Evolutionary conservation across 352 stramenopile genomes (phyloP).

Genomic region (Lagenidium giganteum): DNA sequence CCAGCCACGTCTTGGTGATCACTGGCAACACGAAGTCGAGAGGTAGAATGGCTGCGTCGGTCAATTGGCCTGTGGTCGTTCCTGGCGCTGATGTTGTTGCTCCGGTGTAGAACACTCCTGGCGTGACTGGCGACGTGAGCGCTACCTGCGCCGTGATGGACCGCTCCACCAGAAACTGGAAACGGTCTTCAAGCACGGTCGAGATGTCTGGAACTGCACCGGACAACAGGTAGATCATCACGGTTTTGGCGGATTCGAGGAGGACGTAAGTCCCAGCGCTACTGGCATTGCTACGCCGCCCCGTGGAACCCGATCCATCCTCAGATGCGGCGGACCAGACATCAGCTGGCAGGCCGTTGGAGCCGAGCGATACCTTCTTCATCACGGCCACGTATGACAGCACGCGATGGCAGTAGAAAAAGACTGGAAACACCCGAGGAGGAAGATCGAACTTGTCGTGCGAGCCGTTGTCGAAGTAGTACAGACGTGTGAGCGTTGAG

Average conservation of each 20-base stretch:
- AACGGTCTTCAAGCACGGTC: conserved; percentile 11
- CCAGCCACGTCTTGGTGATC: conserved; percentile 25
- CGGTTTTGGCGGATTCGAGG: conserved; percentile 29
- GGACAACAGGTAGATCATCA: conserved; percentile 27
- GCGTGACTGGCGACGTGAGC: conserved; percentile 20
- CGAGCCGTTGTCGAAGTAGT: conserved; percentile 8
- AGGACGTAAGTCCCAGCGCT: too few species aligned
- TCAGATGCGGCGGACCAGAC: conserved; percentile 19
- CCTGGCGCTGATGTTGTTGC: too few species aligned
- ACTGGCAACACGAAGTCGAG: conserved; percentile 27
- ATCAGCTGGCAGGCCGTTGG: conserved; percentile 17
- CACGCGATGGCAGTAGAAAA: conserved; percentile 32
- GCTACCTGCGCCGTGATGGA: conserved; percentile 17
- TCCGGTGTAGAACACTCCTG: conserved; percentile 22
- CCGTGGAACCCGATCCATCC: too few species aligned
- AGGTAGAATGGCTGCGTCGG: conserved; percentile 22
- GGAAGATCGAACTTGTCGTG: conserved; percentile 10
- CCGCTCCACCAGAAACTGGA: conserved; percentile 17
- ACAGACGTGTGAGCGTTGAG: conserved; percentile 21
- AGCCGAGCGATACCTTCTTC: conserved; percentile 28
- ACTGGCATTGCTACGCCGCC: too few species aligned
- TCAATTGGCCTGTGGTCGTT: conserved; percentile 23
- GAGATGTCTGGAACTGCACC: conserved; percentile 6
- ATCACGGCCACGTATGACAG: conserved; percentile 24
- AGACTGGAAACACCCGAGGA: conserved; percentile 19